Conservation (phyloP, 331 rosid genomes). For the Telfairia occidentalis region DNA sequence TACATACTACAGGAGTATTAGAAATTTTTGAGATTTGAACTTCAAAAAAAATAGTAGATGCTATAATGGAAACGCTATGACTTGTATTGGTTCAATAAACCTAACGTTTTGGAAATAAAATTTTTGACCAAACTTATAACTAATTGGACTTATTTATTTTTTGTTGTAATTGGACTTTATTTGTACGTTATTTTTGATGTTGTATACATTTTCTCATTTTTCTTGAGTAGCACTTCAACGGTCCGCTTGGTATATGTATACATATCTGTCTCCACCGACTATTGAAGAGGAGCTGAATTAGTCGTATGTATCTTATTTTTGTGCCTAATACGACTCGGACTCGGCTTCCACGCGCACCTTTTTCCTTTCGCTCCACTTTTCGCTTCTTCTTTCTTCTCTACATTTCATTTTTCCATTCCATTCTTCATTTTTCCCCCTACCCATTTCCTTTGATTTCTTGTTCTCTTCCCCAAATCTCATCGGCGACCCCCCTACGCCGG, state of each 20-base stretch:
- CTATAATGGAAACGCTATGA: too few species aligned
- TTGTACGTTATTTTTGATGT: too few species aligned
- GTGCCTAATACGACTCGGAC: neutral
- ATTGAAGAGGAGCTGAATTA: neutral
- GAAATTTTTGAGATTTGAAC: too few species aligned
- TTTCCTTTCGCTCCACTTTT: neutral
- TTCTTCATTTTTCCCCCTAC: neutral
- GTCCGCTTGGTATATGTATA: neutral
- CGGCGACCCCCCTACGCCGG: conserved; percentile 2
- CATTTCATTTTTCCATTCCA: neutral
- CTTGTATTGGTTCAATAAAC: too few species aligned
- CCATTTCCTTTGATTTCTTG: neutral
- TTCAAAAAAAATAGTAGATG: too few species aligned
- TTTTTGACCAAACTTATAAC: too few species aligned
- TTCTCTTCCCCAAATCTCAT: neutral
- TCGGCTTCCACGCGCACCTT: neutral
- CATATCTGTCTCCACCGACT: neutral
- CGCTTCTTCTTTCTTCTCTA: neutral
- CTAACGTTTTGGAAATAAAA: too few species aligned
- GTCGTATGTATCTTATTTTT: conserved; percentile 6
- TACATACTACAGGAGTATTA: too few species aligned
- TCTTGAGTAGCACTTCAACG: neutral
- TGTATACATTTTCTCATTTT: too few species aligned
- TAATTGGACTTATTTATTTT: too few species aligned
- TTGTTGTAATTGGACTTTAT: too few species aligned